Evolutionary conservation across 352 stramenopile species (phyloP).

Genomic region (Phytopythium oedochilum): DNA sequence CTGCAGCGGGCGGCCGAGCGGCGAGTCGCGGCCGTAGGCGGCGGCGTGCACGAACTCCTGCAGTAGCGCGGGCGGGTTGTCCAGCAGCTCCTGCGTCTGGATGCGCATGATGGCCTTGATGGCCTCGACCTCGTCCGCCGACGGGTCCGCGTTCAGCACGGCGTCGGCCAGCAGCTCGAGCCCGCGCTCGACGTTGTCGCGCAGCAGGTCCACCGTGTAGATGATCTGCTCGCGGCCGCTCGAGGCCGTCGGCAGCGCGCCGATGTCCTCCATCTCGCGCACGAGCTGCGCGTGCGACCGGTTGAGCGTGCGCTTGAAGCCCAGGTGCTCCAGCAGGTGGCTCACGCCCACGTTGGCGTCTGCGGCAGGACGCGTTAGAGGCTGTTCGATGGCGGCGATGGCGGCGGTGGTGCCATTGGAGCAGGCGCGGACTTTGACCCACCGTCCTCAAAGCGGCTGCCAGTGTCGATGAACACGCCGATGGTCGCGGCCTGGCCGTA

Average conservation of each 20-base stretch:
- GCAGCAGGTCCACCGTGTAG: slow-evolving; percentile 95
- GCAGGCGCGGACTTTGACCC: too few species aligned
- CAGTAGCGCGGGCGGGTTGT: slow-evolving; percentile 79
- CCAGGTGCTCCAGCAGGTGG: slow-evolving; percentile 94
- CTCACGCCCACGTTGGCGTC: slow-evolving; percentile 83
- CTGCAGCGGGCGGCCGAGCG: slow-evolving; percentile 78
- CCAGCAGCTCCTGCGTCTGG: slow-evolving; percentile 91
- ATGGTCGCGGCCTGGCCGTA: slow-evolving; percentile 94
- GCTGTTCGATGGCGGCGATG: too few species aligned
- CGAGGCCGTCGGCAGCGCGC: slow-evolving; percentile 89
- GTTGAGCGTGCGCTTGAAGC: slow-evolving; percentile 92
- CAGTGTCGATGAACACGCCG: slow-evolving; percentile 92
- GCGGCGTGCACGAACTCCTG: slow-evolving; percentile 86
- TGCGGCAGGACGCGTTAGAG: too few species aligned
- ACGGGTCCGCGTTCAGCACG: slow-evolving; percentile 75
- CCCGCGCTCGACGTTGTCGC: slow-evolving; percentile 90
- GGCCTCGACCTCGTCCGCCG: slow-evolving; percentile 85
- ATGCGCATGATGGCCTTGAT: slow-evolving; percentile 94
- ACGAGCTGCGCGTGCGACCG: slow-evolving; percentile 84
- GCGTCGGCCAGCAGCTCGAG: slow-evolving; percentile 90
- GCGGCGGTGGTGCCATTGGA: too few species aligned
- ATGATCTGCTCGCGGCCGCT: slow-evolving; percentile 95
- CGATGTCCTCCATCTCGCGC: slow-evolving; percentile 91
- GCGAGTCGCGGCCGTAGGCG: slow-evolving; percentile 70
- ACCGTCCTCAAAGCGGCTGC: slow-evolving; percentile 81